phyloP scores from a whole-genome alignment of 345 rosid genomes.

The Moringa oleifera region DNA sequence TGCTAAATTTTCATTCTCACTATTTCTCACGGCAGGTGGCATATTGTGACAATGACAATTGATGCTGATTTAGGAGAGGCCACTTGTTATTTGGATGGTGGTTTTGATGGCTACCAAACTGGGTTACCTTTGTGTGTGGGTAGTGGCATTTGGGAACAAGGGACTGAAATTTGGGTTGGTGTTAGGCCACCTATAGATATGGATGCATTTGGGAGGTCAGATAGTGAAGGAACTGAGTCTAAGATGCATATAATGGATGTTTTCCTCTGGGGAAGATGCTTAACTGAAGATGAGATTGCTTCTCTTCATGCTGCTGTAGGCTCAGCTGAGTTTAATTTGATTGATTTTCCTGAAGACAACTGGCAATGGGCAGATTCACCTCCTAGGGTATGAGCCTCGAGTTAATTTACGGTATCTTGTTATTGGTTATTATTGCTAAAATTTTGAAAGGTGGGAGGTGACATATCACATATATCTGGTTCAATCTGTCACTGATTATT shows the following conservation, averaged over 20 bases:
- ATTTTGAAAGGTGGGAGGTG: slow-evolving; percentile 9
- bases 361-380: slow-evolving; percentile 99
- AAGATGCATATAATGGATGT: slow-evolving; percentile 99
- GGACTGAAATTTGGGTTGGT: slow-evolving; percentile 93
- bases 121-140: slow-evolving; percentile 63
- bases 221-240: slow-evolving; percentile 97
- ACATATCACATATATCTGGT: not conserved
- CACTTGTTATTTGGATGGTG: slow-evolving; percentile 96
- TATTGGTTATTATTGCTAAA: not conserved
- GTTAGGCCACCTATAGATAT: slow-evolving; percentile 86
- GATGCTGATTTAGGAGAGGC: slow-evolving; percentile 96
- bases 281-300: slow-evolving; percentile 88
- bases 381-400: slow-evolving; percentile 55
- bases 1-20: not conserved
- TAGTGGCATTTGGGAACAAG: slow-evolving; percentile 79
- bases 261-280: slow-evolving; percentile 96
- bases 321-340: slow-evolving; percentile 64
- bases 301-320: slow-evolving; percentile 77
- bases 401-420: slow-evolving; percentile 7
- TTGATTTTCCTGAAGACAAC: slow-evolving; percentile 82
- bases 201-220: slow-evolving; percentile 98
- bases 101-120: slow-evolving; percentile 83
- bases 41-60: slow-evolving; percentile 89
- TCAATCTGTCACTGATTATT: slow-evolving; percentile 19
- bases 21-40: slow-evolving; percentile 63